Conservation (phyloP, 768 basidiomycete species). For the Mycena pura region DNA sequence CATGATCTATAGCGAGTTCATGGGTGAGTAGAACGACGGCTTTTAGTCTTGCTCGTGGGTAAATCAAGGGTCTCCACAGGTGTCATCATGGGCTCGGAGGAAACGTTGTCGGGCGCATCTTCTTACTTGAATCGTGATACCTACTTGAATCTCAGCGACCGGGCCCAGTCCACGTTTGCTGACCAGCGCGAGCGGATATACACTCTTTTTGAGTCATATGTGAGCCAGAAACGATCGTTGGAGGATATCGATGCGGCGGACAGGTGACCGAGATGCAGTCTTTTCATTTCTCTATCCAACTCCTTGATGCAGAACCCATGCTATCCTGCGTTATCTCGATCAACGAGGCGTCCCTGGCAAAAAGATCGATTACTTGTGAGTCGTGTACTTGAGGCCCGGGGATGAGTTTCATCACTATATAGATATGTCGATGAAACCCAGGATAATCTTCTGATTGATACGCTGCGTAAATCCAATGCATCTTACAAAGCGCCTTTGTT, state of each 20-base stretch:
- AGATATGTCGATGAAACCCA: conserved; percentile 81
- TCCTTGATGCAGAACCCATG: conserved; percentile 51
- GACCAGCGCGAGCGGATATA: conserved; percentile 56
- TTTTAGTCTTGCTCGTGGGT: not conserved
- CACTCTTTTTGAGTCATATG: conserved; percentile 59
- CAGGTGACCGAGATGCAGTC: conserved; percentile 43
- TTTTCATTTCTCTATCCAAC: not conserved
- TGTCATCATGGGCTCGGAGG: conserved; percentile 74
- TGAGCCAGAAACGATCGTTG: conserved; percentile 47
- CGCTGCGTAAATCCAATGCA: conserved; percentile 49
- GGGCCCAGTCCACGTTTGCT: conserved; percentile 62
- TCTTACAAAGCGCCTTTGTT: not conserved
- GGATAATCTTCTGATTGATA: conserved; percentile 73
- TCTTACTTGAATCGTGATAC: conserved; percentile 49
- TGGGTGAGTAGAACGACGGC: conserved; percentile 50
- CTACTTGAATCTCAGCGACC: conserved; percentile 57
- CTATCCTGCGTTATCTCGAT: conserved; percentile 47
- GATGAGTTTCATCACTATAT: not conserved
- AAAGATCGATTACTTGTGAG: conserved; percentile 64
- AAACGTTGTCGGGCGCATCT: conserved; percentile 41
- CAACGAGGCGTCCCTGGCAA: conserved; percentile 42
- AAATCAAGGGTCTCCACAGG: no score
- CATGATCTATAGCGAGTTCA: conserved; percentile 68
- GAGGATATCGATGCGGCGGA: conserved; percentile 66
- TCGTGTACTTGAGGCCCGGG: not conserved